Conservation (phyloP, 805 yeast genomes). For the Candida tallmaniae region DNA sequence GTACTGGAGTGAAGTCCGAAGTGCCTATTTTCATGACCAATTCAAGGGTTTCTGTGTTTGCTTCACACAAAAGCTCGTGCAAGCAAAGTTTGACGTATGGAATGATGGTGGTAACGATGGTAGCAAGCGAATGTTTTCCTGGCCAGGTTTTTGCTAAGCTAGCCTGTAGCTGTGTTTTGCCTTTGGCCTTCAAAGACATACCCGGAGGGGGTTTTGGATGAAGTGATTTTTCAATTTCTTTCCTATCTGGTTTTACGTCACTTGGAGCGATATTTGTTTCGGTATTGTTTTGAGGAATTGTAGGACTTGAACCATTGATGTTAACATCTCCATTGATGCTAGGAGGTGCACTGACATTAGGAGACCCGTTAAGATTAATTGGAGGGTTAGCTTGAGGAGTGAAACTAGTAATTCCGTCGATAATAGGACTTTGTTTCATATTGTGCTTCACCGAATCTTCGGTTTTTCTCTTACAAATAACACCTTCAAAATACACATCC, state of each 20-base stretch:
- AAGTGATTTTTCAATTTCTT: conserved; percentile 36
- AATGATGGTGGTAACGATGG: conserved; percentile 37
- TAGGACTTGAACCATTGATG: too few relatives aligned
- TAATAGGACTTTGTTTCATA: background rate
- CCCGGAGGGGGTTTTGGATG: conserved; percentile 54
- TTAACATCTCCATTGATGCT: background rate
- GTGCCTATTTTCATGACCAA: conserved; percentile 39
- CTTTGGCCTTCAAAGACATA: conserved; percentile 54
- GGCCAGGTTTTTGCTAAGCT: conserved; percentile 53
- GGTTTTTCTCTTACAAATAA: conserved; percentile 7
- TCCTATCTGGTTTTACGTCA: conserved; percentile 7
- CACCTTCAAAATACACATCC: conserved; percentile 22
- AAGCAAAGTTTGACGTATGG: conserved; percentile 29
- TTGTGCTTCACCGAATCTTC: background rate
- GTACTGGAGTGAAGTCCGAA: conserved; percentile 31
- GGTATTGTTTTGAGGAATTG: background rate
- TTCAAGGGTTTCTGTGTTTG: conserved; percentile 20
- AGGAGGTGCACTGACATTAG: background rate
- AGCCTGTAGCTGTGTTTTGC: conserved; percentile 48
- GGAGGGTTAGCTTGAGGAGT: background rate
- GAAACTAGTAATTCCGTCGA: background rate
- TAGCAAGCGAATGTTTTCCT: conserved; percentile 46
- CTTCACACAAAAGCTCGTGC: conserved; percentile 21
- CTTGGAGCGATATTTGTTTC: background rate
- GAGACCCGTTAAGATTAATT: background rate